Conservation (phyloP, 768 basidiomycete genomes). For the Butyriboletus loyo region DNA sequence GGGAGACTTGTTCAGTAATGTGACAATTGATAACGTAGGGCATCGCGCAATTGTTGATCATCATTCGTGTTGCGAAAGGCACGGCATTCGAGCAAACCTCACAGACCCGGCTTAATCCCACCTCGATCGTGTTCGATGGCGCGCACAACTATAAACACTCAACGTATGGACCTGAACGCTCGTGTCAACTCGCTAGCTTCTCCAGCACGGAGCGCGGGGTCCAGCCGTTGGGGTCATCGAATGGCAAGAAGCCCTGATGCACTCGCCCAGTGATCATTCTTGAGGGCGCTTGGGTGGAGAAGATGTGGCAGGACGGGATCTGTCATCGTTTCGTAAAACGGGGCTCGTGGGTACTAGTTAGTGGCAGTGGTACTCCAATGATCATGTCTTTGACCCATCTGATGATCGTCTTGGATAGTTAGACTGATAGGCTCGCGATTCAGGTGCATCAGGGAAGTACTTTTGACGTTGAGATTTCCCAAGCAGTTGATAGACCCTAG, state of each 20-base stretch:
- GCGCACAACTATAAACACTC: neutral
- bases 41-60: slow-evolving; percentile 35
- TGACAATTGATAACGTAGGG: slow-evolving; percentile 18
- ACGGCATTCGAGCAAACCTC: slow-evolving; percentile 12
- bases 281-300: neutral
- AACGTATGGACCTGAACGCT: neutral
- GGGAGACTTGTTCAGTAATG: neutral
- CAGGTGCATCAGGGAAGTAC: too few relatives aligned
- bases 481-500: neutral
- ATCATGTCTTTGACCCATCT: neutral
- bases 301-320: too few relatives aligned
- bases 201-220: neutral
- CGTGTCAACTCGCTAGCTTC: neutral
- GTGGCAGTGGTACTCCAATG: neutral
- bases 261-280: too few relatives aligned
- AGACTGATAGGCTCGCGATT: neutral
- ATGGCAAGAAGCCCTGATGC: neutral
- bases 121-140: slow-evolving; percentile 7
- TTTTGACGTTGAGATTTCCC: neutral
- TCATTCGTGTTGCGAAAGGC: slow-evolving; percentile 35
- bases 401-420: neutral
- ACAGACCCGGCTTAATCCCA: neutral
- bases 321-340: neutral
- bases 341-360: neutral
- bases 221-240: neutral